A percentile compares a stretch with the other conserved stretches of the same genome.
Evolutionary conservation across 768 basidiomycete genomes (phyloP).

Genomic region (Fomitopsis serialis): DNA sequence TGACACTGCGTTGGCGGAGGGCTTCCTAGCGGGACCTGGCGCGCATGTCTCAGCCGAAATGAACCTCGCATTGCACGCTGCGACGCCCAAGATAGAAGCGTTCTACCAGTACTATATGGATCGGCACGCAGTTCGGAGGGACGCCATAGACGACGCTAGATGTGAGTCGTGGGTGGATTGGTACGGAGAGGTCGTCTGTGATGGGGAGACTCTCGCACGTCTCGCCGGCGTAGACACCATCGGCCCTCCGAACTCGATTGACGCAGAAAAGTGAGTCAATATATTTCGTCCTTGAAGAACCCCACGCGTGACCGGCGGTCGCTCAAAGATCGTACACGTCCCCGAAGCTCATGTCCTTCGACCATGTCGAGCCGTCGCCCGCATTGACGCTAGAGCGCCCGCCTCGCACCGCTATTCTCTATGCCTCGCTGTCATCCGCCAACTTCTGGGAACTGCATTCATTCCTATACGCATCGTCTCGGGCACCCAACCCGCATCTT

Average conservation of each 20-base stretch:
- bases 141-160: conserved; percentile 20
- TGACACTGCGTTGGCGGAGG: conserved; percentile 40
- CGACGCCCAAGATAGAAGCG: conserved; percentile 78
- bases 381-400: conserved; percentile 40
- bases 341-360: conserved; percentile 63
- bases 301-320: not conserved
- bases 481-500: conserved; percentile 39
- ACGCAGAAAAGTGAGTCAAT: not conserved
- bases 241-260: conserved; percentile 24
- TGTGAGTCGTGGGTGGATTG: conserved; percentile 82
- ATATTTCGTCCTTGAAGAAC: not conserved
- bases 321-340: conserved; percentile 27
- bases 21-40: conserved; percentile 44
- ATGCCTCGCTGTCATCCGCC: conserved; percentile 58
- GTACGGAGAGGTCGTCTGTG: conserved; percentile 73
- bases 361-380: conserved; percentile 63
- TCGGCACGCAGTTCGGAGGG: conserved; percentile 20
- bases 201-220: conserved; percentile 50
- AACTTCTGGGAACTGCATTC: conserved; percentile 70
- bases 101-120: conserved; percentile 69
- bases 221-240: conserved; percentile 49
- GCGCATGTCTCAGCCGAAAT: conserved; percentile 57
- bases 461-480: conserved; percentile 50
- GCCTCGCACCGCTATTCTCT: conserved; percentile 67
- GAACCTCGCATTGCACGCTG: conserved; percentile 71